These are phyloP conservation scores for Ophiostoma tasmaniense DNA, from an alignment of 2,329 filamentous ascomycete genomes.

Conservation along the genomic window DNA sequence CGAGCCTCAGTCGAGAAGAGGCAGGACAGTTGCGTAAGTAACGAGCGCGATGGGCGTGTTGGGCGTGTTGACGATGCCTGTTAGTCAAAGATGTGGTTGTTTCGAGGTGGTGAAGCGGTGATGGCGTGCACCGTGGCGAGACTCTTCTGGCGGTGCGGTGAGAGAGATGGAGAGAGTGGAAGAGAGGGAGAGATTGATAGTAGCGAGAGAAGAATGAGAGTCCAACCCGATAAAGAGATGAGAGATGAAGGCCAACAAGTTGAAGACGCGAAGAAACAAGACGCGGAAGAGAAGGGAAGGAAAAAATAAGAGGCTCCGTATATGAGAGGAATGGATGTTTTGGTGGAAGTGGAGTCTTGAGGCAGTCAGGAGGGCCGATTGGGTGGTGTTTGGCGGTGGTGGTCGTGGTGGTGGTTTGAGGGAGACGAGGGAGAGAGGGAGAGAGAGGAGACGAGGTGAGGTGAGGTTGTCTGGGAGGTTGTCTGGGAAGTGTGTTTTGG, in stretches of 20 bases:
- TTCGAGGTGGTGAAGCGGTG: background rate
- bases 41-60: background rate
- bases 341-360: conserved; percentile 24
- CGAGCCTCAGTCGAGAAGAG: background rate
- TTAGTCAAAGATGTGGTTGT: background rate
- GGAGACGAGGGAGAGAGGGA: conserved; percentile 18
- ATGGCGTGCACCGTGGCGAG: background rate
- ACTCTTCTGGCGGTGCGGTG: background rate
- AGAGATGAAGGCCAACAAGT: conserved; percentile 5
- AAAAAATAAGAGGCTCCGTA: conserved; percentile 14
- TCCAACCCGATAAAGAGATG: background rate
- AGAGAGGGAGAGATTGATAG: conserved; percentile 1
- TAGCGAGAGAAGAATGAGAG: background rate
- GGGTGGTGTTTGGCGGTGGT: background rate
- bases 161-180: background rate
- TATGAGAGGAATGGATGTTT: conserved; percentile 23
- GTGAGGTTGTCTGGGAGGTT: background rate
- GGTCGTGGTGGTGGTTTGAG: background rate
- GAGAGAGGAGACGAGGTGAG: conserved; percentile 1
- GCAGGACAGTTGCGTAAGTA: background rate
- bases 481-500: background rate
- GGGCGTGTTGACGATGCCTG: background rate
- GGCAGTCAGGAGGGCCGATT: conserved; percentile 8
- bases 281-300: background rate
- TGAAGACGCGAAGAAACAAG: conserved; percentile 4